These are phyloP conservation scores for Phlyctochytrium planicorne DNA, from an alignment of 192 early-diverging fungal species.

Conservation along the genomic window DNA sequence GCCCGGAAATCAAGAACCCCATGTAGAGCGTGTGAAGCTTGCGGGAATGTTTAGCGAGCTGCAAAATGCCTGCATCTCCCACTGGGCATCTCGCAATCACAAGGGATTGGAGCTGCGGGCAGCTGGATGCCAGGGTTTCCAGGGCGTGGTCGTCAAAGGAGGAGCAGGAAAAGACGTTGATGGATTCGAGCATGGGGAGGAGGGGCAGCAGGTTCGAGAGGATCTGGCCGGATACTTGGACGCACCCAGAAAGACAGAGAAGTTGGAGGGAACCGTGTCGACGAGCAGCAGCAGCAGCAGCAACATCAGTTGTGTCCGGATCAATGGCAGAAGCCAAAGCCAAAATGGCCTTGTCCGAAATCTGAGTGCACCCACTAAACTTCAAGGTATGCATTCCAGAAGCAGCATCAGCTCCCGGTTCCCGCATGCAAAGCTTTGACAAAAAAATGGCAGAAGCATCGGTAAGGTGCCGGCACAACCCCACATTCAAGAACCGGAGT, in stretches of 20 bases:
- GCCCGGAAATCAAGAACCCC: slow-evolving; percentile 16
- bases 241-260: slow-evolving; percentile 32
- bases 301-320: too few species aligned
- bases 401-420: not conserved
- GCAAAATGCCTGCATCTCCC: slow-evolving; percentile 14
- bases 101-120: slow-evolving; percentile 20
- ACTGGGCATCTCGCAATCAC: slow-evolving; percentile 25
- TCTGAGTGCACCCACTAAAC: slow-evolving; percentile 20
- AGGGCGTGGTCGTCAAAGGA: slow-evolving; percentile 20
- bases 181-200: slow-evolving; percentile 29
- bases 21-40: slow-evolving; percentile 28
- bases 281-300: not conserved
- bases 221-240: slow-evolving; percentile 10
- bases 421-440: not conserved
- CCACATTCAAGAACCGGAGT: slow-evolving; percentile 16
- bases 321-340: not conserved
- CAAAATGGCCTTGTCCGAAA: slow-evolving; percentile 6
- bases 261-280: too few species aligned
- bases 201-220: slow-evolving; percentile 13
- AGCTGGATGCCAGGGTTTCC: slow-evolving; percentile 4
- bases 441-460: not conserved
- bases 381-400: slow-evolving; percentile 21
- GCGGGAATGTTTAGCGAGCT: slow-evolving; percentile 15
- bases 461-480: slow-evolving; percentile 18
- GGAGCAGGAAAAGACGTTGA: slow-evolving; percentile 31